Conservation (phyloP, 495 filamentous ascomycete genomes). For the Lasiosphaeria hispida region DNA sequence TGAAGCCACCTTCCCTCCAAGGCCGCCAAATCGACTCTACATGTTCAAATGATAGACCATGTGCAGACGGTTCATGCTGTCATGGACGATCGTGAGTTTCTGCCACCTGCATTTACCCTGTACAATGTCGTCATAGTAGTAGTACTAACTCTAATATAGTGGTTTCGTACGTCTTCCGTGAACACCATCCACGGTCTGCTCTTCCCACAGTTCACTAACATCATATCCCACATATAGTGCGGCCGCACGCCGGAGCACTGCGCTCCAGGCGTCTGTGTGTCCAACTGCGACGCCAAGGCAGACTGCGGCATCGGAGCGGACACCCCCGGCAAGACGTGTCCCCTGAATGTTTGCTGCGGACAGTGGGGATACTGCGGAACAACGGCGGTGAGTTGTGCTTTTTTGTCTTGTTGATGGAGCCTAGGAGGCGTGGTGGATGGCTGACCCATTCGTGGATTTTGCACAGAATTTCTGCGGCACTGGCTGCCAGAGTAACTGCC, state of each 20-base stretch:
- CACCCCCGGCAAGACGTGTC: conserved; percentile 3
- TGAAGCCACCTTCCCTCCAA: too few species aligned
- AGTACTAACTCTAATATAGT: too few species aligned
- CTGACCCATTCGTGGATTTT: not conserved
- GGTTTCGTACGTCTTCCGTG: too few species aligned
- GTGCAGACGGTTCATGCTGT: too few species aligned
- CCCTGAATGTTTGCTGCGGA: conserved; percentile 24
- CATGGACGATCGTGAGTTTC: too few species aligned
- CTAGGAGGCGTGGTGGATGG: not conserved
- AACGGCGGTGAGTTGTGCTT: conserved; percentile 13
- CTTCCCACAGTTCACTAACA: too few species aligned
- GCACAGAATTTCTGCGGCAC: not conserved
- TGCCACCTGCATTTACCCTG: too few species aligned
- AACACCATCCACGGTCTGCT: too few species aligned
- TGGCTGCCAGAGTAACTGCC: too few species aligned
- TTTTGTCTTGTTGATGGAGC: not conserved
- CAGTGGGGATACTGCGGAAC: conserved; percentile 22
- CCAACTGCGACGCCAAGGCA: conserved; percentile 12
- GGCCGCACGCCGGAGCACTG: not conserved
- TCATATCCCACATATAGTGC: not conserved
- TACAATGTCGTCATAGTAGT: too few species aligned
- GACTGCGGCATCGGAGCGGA: conserved; percentile 10
- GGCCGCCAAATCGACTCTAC: too few species aligned
- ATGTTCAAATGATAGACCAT: too few species aligned
- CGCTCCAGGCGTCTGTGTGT: conserved; percentile 1